Base-by-base conservation (phyloP, 1,284 basidiomycete genomes). In the Flammula alnicola region DNA sequence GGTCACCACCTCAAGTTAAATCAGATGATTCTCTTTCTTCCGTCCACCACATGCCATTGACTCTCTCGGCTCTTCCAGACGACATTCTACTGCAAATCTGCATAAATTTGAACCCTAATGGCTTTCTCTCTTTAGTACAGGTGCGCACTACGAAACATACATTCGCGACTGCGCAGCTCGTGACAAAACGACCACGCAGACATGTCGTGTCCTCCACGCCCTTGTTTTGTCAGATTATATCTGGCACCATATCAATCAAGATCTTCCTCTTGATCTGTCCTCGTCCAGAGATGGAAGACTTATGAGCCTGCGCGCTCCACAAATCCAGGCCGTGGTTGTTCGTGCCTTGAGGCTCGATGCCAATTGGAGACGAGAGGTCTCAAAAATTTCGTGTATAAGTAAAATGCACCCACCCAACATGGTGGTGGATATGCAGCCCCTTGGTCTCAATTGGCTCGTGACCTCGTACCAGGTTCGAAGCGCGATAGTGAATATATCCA, bases 131-230 rank as follows among this genome's bases (percentile, higher is more conserved):
- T n/a, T 60, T 81, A 41, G 75, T 74, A 55, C 78, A 79, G 71
- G 79, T 78, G 55, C 47, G 64, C 49, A 31, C 57, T 23, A 14
- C n/a, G n/a, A 19, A 16, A 22, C 26, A 36, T 23, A 29, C 26
- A 47, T 35, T 29, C 19, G 27, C 17, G 23, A 31, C 16, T 48
- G 26, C 29, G 30, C 32, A 47, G 26, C 38, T 29, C 30, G 47
- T 52, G 51, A 27, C 39, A 53, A 39, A 29, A 26, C 23, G 16
- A 49, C 64, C 73, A 74, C 70, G 67, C 65, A 83, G 80, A 78
- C 78, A 64, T 76, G 76, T 71, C 78, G 77, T 74, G 73, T 68
- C 50, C 64, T 83, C 48, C 75, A 83, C 64, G 72, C 73, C 20
- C 65, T 78, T 32, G 71, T 69, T 19, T 72, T 66, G 41, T 65